These are phyloP conservation scores for Globisporangium takayamanum DNA, from an alignment of 352 stramenopile genomes.

Conservation along the genomic window DNA sequence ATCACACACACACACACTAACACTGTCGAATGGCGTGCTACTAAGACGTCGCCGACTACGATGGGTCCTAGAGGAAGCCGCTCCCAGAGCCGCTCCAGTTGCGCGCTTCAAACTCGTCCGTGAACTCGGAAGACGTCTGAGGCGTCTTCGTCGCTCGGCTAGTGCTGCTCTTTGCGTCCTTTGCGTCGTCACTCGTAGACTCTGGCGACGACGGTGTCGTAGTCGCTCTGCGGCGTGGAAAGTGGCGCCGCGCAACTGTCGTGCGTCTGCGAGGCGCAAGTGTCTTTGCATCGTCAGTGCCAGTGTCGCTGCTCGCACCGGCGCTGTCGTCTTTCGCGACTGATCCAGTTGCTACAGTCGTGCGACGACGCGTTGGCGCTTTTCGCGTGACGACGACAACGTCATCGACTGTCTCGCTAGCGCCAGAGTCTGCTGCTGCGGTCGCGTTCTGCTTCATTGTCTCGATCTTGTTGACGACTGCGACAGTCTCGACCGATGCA, in stretches of 20 bases:
- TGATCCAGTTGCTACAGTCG: not conserved
- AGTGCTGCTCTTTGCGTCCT: not conserved
- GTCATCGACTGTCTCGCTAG: slow-evolving; percentile 3
- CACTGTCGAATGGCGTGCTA: not conserved
- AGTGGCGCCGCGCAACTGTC: slow-evolving; percentile 3
- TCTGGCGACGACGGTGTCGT: not conserved
- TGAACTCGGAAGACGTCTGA: slow-evolving; percentile 16
- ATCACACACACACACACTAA: slow-evolving; percentile 1
- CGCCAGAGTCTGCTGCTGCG: not conserved
- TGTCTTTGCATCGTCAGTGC: not conserved
- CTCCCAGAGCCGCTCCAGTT: slow-evolving; percentile 39
- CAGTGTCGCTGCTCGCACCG: not conserved
- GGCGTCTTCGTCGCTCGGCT: not conserved
- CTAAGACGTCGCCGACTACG: not conserved
- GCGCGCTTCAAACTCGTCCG: slow-evolving; percentile 25
- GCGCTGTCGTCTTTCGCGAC: too few species aligned
- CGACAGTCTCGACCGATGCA: slow-evolving; percentile 15
- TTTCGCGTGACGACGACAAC: slow-evolving; percentile 6
- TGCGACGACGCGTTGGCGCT: not conserved
- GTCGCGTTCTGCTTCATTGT: not conserved
- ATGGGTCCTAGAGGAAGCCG: slow-evolving; percentile 23
- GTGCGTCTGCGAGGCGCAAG: not conserved
- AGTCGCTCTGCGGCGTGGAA: slow-evolving; percentile 3
- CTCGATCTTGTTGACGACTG: slow-evolving; percentile 19
- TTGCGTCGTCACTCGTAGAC: not conserved